phyloP scores from a whole-genome alignment of 192 early-diverging fungal species.

The Coemansia asiatica region DNA sequence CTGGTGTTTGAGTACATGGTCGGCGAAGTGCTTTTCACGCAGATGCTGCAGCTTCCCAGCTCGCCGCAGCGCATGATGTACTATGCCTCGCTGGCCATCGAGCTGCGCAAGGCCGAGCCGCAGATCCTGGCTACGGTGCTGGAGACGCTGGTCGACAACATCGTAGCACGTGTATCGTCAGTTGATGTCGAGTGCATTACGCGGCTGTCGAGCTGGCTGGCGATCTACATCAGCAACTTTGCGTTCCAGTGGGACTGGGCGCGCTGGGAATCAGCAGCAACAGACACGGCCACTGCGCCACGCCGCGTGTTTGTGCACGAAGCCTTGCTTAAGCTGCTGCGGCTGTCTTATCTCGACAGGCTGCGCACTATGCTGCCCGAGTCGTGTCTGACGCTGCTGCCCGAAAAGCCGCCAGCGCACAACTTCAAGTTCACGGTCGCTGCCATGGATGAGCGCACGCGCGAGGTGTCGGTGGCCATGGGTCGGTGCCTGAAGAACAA shows the following conservation, averaged over 20 bases:
- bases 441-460: slow-evolving; percentile 60
- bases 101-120: slow-evolving; percentile 56
- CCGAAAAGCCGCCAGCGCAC: slow-evolving; percentile 65
- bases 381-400: slow-evolving; percentile 59
- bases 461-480: slow-evolving; percentile 60
- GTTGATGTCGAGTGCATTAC: slow-evolving; percentile 81
- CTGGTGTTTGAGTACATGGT: slow-evolving; percentile 59
- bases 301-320: slow-evolving; percentile 73
- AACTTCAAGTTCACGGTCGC: slow-evolving; percentile 68
- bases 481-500: slow-evolving; percentile 49
- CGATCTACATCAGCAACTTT: slow-evolving; percentile 92
- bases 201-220: slow-evolving; percentile 85
- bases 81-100: slow-evolving; percentile 54
- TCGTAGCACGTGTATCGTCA: slow-evolving; percentile 20
- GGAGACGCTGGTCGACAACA: slow-evolving; percentile 31
- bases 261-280: slow-evolving; percentile 61
- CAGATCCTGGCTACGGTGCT: slow-evolving; percentile 37
- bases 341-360: slow-evolving; percentile 88
- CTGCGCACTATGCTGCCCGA: slow-evolving; percentile 77
- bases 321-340: slow-evolving; percentile 80
- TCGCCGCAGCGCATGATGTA: slow-evolving; percentile 51
- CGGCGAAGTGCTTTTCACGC: slow-evolving; percentile 60
- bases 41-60: slow-evolving; percentile 62
- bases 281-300: slow-evolving; percentile 25
- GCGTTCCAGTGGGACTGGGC: slow-evolving; percentile 86